These are phyloP conservation scores for Nemophila menziesii DNA, from an alignment of 257 asterid species.

Conservation along the genomic window DNA sequence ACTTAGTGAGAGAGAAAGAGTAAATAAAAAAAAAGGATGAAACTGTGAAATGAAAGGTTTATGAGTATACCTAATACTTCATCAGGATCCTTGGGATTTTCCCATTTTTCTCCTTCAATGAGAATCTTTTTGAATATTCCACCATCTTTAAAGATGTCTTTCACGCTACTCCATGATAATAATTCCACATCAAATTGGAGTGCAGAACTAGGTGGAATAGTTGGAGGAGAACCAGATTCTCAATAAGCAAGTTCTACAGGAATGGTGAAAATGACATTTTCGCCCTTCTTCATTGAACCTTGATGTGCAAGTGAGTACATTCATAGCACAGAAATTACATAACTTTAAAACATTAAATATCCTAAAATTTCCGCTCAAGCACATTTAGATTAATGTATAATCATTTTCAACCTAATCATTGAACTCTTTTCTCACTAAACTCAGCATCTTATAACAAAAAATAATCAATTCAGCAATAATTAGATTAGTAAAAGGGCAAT, in stretches of 20 bases:
- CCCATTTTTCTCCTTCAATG: conserved; percentile 52
- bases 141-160: conserved; percentile 49
- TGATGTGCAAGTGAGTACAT: too few relatives aligned
- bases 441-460: too few relatives aligned
- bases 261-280: conserved; percentile 41
- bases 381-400: too few relatives aligned
- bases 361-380: too few relatives aligned
- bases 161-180: conserved; percentile 38
- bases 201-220: conserved; percentile 42
- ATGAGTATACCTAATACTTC: conserved; percentile 32
- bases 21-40: neutral
- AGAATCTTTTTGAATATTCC: conserved; percentile 42
- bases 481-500: too few relatives aligned
- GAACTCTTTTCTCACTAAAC: too few relatives aligned
- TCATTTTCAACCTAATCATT: too few relatives aligned
- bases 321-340: too few relatives aligned
- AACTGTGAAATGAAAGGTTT: neutral
- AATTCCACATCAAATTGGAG: conserved; percentile 49
- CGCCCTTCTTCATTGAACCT: conserved; percentile 59
- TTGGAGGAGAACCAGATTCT: conserved; percentile 50
- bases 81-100: conserved; percentile 43
- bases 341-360: too few relatives aligned
- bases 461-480: too few relatives aligned
- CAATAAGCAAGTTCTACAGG: conserved; percentile 50
- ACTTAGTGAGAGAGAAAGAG: neutral